These are phyloP conservation scores for Phoenix roebelenii DNA, from an alignment of 176 grass and related monocot species.

Conservation along the genomic window DNA sequence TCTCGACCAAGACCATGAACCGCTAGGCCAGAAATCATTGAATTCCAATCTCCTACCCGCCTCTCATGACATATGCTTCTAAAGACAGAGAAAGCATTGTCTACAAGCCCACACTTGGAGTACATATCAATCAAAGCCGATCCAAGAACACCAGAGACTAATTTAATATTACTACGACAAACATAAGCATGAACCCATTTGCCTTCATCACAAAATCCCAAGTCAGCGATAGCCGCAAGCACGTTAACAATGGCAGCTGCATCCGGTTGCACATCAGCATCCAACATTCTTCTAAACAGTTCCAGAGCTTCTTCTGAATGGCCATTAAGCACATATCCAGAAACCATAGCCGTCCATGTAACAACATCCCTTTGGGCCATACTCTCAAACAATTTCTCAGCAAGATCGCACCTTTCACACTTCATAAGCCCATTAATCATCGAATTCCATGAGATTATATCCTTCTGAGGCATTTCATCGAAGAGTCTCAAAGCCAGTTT, in stretches of 20 bases:
- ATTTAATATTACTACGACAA: neutral
- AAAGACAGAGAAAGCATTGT: neutral
- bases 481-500: neutral
- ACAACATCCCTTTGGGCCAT: neutral
- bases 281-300: neutral
- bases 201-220: neutral
- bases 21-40: neutral
- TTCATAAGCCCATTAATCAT: constrained; percentile 4
- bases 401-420: neutral
- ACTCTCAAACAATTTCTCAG: neutral
- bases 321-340: neutral
- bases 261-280: neutral
- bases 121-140: constrained; percentile 4
- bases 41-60: neutral
- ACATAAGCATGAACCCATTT: constrained; percentile 2
- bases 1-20: neutral
- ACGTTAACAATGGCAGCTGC: neutral
- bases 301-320: neutral
- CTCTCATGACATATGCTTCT: neutral
- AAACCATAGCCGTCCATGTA: constrained; percentile 1
- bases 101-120: neutral
- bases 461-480: neutral
- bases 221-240: neutral
- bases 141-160: neutral
- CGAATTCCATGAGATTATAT: neutral